Base-by-base conservation (phyloP, 106 monocot species). In the Dendrobium officinale region DNA sequence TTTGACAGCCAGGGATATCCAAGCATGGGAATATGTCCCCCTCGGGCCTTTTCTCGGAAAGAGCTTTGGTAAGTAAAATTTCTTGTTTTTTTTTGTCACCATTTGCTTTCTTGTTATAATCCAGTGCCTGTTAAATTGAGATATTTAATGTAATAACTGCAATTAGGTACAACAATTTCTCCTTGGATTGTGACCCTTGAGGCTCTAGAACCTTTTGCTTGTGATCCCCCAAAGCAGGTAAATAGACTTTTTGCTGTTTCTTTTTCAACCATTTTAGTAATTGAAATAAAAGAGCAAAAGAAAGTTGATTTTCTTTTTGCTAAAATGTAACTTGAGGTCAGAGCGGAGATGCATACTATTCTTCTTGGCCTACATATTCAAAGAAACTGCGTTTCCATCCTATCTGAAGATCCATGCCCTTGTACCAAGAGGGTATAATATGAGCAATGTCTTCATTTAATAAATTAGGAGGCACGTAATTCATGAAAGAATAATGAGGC, bases 1-100 rank as follows among this genome's bases (percentile, higher is more conserved):
- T 61, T 78, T 88, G 29, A 77, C 90, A 95, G 99, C 99, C 40
- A 91, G 99, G 74, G 99, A 99, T 86, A 99, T 98, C 59, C 95
- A 95, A 85, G 91, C 91, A 33, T 99, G 99, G 99, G 99, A 99
- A 86, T 95, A 86, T 83, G 88, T 99, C 15, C 99, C 99, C 80
- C 94, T 99, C 77, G 99, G 99, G 10, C 99, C 99, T 86, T 99
- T 99, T 75, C 91, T 99, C 75, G 99, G 99, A 42, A 99, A 99
- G 86, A 95, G 91, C 75, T 99, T 99, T 75, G 85, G 99, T 99
- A 75, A 86, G 83, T 26, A 82, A 72, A 70, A 51, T 61, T 42
- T 58, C 22, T 73, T 0, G 33, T 37, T 37, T 68, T 27, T 29
- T 40, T 70, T 13, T n/a, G 19, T 20, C 42, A 19, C 40, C 27